Percentiles rank a stretch among this genome's conserved stretches.
These are phyloP conservation scores for Agapanthus africanus DNA, from an alignment of 106 monocot genomes.

Conservation along the genomic window DNA sequence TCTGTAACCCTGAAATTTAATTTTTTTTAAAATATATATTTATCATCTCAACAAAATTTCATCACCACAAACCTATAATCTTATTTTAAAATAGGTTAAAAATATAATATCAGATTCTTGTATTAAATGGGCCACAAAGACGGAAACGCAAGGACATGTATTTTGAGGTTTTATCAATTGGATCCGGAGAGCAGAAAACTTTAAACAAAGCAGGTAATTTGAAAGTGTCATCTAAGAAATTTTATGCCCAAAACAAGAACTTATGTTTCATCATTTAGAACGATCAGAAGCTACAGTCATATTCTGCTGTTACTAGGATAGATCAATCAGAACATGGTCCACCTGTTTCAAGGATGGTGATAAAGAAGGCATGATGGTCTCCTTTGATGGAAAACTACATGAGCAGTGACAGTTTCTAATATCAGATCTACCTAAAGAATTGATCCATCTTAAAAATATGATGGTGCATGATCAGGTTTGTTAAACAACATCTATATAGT, in stretches of 20 bases:
- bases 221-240: neutral
- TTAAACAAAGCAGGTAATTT: neutral
- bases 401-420: neutral
- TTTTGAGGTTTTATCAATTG: neutral
- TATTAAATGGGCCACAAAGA: neutral
- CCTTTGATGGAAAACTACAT: neutral
- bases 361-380: neutral
- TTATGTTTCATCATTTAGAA: neutral
- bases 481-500: neutral
- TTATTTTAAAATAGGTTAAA: neutral
- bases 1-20: conserved; percentile 59
- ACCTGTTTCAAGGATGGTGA: neutral
- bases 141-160: neutral
- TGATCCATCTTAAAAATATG: neutral
- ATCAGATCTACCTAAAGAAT: neutral
- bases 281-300: neutral
- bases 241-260: neutral
- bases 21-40: too few species aligned
- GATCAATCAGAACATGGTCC: neutral
- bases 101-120: neutral
- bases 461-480: neutral
- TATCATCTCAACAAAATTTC: too few species aligned
- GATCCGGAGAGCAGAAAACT: neutral
- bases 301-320: neutral
- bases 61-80: neutral